These are phyloP conservation scores for Kockovaella imperatae DNA, from an alignment of 768 basidiomycete species.

Conservation along the genomic window DNA sequence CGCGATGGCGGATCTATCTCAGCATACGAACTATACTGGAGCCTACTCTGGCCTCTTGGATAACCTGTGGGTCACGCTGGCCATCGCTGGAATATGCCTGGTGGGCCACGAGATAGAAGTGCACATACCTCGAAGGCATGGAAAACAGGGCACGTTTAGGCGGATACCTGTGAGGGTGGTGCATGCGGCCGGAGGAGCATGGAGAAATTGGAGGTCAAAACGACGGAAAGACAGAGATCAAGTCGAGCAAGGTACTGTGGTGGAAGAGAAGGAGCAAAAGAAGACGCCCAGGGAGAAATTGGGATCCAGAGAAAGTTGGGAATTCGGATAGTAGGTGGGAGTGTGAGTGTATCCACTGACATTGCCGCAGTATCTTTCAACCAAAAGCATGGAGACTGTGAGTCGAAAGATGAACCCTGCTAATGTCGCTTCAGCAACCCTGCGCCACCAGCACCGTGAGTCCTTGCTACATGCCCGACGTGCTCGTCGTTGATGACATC, in stretches of 20 bases:
- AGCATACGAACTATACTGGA: slow-evolving; percentile 35
- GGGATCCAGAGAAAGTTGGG: slow-evolving; percentile 40
- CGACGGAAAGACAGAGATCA: neutral
- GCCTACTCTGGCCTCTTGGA: slow-evolving; percentile 42
- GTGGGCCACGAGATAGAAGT: slow-evolving; percentile 38
- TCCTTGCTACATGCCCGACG: neutral
- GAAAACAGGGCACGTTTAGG: slow-evolving; percentile 27
- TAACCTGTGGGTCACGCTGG: slow-evolving; percentile 38
- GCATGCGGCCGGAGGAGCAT: slow-evolving; percentile 9
- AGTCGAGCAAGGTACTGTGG: slow-evolving; percentile 3
- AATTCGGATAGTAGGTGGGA: slow-evolving; percentile 41
- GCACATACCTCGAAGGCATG: slow-evolving; percentile 34
- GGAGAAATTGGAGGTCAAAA: slow-evolving; percentile 12
- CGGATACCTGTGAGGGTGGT: slow-evolving; percentile 21
- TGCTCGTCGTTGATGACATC: slow-evolving; percentile 1
- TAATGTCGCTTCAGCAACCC: slow-evolving; percentile 21
- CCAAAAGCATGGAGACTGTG: slow-evolving; percentile 36
- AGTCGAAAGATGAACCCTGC: slow-evolving; percentile 4
- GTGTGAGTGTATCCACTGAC: neutral
- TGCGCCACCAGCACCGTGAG: slow-evolving; percentile 27
- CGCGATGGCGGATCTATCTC: slow-evolving; percentile 38
- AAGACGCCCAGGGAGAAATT: slow-evolving; percentile 14
- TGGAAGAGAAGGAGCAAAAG: neutral
- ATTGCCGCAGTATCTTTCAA: slow-evolving; percentile 27
- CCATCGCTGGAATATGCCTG: slow-evolving; percentile 39